Evolutionary conservation across 768 basidiomycete genomes (phyloP).

Genomic region (Rhizopogon vinicolor): DNA sequence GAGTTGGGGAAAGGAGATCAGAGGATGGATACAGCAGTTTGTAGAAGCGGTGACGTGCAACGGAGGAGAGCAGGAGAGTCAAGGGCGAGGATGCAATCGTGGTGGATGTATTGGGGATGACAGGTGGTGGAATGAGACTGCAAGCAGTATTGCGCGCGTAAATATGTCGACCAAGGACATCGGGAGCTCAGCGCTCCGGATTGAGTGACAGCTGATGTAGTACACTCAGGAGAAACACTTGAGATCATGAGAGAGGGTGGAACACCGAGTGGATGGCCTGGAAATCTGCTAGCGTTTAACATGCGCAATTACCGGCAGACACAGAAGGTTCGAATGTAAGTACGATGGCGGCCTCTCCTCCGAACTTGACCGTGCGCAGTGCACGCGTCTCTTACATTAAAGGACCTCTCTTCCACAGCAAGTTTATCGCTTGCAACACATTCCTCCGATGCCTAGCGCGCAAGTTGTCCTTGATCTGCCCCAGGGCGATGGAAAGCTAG

Average conservation of each 20-base stretch:
- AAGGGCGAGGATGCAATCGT: conserved; percentile 66
- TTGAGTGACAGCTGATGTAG: conserved; percentile 49
- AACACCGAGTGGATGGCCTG: conserved; percentile 59
- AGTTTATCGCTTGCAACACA: conserved; percentile 26
- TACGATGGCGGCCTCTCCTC: conserved; percentile 67
- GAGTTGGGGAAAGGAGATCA: not conserved
- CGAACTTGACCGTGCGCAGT: conserved; percentile 68
- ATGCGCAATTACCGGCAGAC: not conserved
- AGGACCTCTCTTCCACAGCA: conserved; percentile 46
- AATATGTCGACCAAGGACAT: conserved; percentile 74
- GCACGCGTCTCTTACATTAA: conserved; percentile 45
- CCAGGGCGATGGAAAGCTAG: conserved; percentile 62
- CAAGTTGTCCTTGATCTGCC: conserved; percentile 57
- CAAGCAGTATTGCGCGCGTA: conserved; percentile 78
- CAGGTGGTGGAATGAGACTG: conserved; percentile 66
- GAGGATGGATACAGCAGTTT: not conserved
- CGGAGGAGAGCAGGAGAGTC: conserved; percentile 68
- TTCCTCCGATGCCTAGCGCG: conserved; percentile 36
- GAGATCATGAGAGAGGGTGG: conserved; percentile 79
- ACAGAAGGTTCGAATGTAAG: conserved; percentile 13
- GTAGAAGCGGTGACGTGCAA: conserved; percentile 39
- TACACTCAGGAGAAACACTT: conserved; percentile 64
- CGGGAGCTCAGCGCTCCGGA: conserved; percentile 52
- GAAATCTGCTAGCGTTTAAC: not conserved
- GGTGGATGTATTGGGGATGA: conserved; percentile 47